phyloP scores from a whole-genome alignment of 2,329 filamentous ascomycete species.

The Beauveria medogensis region DNA sequence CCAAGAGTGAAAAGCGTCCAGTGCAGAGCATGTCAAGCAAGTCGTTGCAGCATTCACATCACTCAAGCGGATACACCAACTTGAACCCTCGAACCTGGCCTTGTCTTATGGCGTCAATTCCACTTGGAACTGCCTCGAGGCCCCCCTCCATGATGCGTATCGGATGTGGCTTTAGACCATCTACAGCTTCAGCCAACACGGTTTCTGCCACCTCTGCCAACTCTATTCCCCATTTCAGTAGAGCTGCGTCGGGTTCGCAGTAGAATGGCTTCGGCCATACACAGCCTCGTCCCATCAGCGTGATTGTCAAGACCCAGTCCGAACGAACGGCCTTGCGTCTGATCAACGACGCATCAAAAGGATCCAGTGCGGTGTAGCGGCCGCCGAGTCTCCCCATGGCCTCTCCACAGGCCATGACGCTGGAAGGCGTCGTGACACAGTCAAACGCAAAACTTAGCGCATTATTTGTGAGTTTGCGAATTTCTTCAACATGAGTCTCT shows the following conservation, averaged over 20 bases:
- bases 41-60: neutral
- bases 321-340: conserved; percentile 13
- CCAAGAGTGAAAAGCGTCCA: neutral
- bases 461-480: conserved; percentile 29
- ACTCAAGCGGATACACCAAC: conserved; percentile 27
- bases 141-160: conserved; percentile 15
- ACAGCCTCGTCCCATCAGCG: conserved; percentile 19
- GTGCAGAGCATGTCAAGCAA: neutral
- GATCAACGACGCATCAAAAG: conserved; percentile 18
- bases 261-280: conserved; percentile 17
- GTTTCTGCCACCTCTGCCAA: neutral
- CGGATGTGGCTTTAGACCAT: conserved; percentile 12
- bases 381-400: conserved; percentile 29
- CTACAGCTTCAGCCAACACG: neutral
- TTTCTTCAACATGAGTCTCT: conserved; percentile 18
- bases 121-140: conserved; percentile 24
- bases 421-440: conserved; percentile 23
- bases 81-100: conserved; percentile 31
- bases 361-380: conserved; percentile 25
- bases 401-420: conserved; percentile 27
- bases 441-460: conserved; percentile 29
- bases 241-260: neutral
- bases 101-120: conserved; percentile 22
- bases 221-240: neutral
- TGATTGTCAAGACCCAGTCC: conserved; percentile 20